Evolutionary conservation across 352 stramenopile genomes (phyloP).

Genomic region (Plasmopara halstedii): DNA sequence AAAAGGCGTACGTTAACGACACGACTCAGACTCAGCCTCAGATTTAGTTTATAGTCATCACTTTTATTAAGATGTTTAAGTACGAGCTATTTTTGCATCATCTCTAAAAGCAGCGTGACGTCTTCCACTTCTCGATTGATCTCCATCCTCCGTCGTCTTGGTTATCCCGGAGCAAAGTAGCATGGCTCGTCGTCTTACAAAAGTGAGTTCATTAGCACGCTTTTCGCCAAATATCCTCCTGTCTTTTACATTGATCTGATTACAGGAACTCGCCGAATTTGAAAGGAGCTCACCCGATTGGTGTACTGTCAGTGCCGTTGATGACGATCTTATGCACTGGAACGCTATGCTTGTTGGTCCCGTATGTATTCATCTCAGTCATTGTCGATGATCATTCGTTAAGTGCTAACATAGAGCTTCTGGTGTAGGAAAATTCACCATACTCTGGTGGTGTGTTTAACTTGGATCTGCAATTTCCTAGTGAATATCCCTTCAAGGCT

Average conservation of each 20-base stretch:
- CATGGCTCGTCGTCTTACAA: constrained; percentile 80
- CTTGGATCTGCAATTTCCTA: constrained; percentile 93
- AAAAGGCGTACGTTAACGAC: constrained; percentile 11
- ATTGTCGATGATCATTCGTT: background rate
- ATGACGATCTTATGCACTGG: constrained; percentile 88
- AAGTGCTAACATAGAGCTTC: background rate
- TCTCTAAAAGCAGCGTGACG: background rate
- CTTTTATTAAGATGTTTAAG: background rate
- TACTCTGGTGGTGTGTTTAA: constrained; percentile 90
- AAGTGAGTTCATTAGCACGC: constrained; percentile 27
- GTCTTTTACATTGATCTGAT: background rate
- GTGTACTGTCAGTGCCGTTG: constrained; percentile 80
- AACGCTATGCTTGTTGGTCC: constrained; percentile 85
- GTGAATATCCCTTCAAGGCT: constrained; percentile 95
- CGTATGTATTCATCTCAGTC: constrained; percentile 31
- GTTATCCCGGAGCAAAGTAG: background rate
- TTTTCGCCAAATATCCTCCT: background rate
- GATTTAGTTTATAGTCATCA: background rate
- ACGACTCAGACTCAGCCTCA: constrained; percentile 7
- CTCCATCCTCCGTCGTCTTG: background rate
- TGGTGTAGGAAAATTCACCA: constrained; percentile 66
- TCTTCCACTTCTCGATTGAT: constrained; percentile 22
- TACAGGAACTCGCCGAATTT: constrained; percentile 80
- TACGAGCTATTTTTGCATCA: background rate
- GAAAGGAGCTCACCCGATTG: constrained; percentile 87